Percentiles rank a stretch among this genome's conserved stretches.
phyloP scores from a whole-genome alignment of 495 filamentous ascomycete species.

The Daldinia bambusicola region DNA sequence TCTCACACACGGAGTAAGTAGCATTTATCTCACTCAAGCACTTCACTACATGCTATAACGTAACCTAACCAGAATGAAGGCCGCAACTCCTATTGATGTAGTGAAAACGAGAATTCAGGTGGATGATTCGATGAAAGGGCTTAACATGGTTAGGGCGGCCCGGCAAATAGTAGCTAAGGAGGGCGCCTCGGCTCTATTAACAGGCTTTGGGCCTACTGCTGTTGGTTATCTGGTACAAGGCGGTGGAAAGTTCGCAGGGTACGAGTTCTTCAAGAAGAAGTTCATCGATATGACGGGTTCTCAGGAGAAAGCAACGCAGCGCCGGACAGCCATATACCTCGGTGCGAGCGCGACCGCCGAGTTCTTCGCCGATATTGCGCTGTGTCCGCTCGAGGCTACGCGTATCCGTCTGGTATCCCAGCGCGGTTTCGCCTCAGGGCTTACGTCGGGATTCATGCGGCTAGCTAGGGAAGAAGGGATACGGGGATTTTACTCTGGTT shows the following conservation, averaged over 20 bases:
- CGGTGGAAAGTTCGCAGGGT: slow-evolving; percentile 81
- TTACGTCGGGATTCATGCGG: slow-evolving; percentile 72
- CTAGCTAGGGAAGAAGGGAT: slow-evolving; percentile 76
- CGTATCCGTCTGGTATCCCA: slow-evolving; percentile 81
- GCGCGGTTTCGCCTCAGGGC: slow-evolving; percentile 73
- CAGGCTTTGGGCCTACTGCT: slow-evolving; percentile 77
- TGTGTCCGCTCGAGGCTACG: slow-evolving; percentile 81
- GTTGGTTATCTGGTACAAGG: slow-evolving; percentile 82
- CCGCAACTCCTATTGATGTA: slow-evolving; percentile 54
- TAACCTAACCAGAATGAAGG: slow-evolving; percentile 50
- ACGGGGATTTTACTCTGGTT: slow-evolving; percentile 80
- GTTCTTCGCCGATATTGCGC: slow-evolving; percentile 81
- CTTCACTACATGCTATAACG: slow-evolving; percentile 58
- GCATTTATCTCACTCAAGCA: slow-evolving; percentile 24
- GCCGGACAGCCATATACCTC: slow-evolving; percentile 79
- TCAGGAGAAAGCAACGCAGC: slow-evolving; percentile 70
- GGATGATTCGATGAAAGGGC: slow-evolving; percentile 77
- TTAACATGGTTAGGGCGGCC: slow-evolving; percentile 76
- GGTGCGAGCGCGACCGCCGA: slow-evolving; percentile 76
- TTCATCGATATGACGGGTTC: slow-evolving; percentile 72
- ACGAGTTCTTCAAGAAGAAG: slow-evolving; percentile 83
- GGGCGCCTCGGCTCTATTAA: slow-evolving; percentile 77
- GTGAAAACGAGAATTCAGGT: slow-evolving; percentile 84
- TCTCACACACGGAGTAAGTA: slow-evolving; percentile 82
- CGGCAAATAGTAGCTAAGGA: slow-evolving; percentile 74